Evolutionary conservation across 441 rosid species (phyloP).

Genomic region (Daphne laureola): DNA sequence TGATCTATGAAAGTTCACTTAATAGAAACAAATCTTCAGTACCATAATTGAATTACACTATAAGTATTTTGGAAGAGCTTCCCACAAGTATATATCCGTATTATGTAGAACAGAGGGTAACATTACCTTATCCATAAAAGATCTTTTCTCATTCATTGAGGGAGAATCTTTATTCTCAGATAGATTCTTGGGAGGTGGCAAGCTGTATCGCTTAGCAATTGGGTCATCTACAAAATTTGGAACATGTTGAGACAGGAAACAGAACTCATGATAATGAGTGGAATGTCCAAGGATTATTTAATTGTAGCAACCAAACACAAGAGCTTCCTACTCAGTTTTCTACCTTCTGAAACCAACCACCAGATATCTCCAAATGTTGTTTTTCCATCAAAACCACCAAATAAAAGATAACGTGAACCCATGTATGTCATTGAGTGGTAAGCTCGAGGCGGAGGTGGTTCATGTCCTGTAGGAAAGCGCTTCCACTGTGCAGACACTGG

Average conservation of each 20-base stretch:
- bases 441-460: slow-evolving; percentile 91
- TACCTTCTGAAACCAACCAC: slow-evolving; percentile 99
- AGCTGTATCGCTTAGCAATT: slow-evolving; percentile 42
- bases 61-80: no score
- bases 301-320: no score
- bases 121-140: no score
- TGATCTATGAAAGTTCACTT: no score
- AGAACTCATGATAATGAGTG: no score
- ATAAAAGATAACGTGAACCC: slow-evolving; percentile 70
- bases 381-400: slow-evolving; percentile 98
- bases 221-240: slow-evolving; percentile 54
- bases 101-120: no score
- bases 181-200: slow-evolving; percentile 33
- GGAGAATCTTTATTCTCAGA: slow-evolving; percentile 31
- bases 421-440: slow-evolving; percentile 78
- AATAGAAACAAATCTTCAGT: no score
- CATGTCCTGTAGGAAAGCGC: slow-evolving; percentile 58
- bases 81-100: no score
- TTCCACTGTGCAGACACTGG: slow-evolving; percentile 93
- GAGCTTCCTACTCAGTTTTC: not conserved
- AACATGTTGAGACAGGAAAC: slow-evolving; percentile 2
- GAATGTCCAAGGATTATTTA: no score
- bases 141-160: slow-evolving; percentile 21
- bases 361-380: slow-evolving; percentile 85
- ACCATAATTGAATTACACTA: no score